These are phyloP conservation scores for Drechslerella dactyloides DNA, from an alignment of 2,329 filamentous ascomycete genomes.

Conservation along the genomic window DNA sequence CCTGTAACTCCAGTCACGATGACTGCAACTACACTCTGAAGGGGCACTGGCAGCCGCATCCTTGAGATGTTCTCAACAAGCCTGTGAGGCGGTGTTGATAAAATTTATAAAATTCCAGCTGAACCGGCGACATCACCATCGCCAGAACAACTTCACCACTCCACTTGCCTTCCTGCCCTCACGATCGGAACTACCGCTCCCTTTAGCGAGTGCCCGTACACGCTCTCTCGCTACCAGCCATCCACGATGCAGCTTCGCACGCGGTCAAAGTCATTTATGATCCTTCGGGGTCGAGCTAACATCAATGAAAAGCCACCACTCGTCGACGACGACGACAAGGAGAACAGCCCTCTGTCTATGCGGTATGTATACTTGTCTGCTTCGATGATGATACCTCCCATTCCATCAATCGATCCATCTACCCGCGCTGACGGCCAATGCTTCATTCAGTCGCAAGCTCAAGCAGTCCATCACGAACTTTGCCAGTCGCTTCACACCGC, in stretches of 20 bases:
- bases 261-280: constrained; percentile 4
- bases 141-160: too few relatives aligned
- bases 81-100: too few relatives aligned
- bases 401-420: neutral
- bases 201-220: too few relatives aligned
- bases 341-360: constrained; percentile 1
- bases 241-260: neutral
- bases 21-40: too few relatives aligned
- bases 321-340: constrained; percentile 6
- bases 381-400: too few relatives aligned
- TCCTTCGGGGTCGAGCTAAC: neutral
- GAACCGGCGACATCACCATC: too few relatives aligned
- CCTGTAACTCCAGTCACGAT: too few relatives aligned
- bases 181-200: too few relatives aligned
- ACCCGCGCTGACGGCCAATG: neutral
- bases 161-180: too few relatives aligned
- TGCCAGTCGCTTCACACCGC: constrained; percentile 10
- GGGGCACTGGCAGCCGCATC: too few relatives aligned
- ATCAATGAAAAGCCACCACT: constrained; percentile 1
- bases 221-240: neutral
- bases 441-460: constrained; percentile 18
- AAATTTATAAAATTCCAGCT: too few relatives aligned
- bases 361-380: constrained; percentile 7
- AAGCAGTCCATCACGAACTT: constrained; percentile 31
- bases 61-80: too few relatives aligned